Base-by-base conservation (phyloP, 345 rosid species). In the Populus ilicifolia region DNA sequence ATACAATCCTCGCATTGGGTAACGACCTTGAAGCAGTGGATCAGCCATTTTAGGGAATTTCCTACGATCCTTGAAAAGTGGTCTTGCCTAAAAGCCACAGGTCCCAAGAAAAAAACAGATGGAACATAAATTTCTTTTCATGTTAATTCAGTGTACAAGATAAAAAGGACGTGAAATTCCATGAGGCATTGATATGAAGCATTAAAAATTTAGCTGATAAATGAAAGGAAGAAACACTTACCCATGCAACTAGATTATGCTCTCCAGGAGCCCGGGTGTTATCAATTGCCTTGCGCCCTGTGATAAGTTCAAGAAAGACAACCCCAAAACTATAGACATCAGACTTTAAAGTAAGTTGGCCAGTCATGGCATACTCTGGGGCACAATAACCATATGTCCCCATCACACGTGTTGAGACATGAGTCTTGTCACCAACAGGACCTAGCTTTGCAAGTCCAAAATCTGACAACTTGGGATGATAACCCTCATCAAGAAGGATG, bases 331-430 rank as follows among this genome's bases (percentile, higher is more conserved):
- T 93, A 74, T 96, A 96, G 63, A 93, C 98, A 87, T 96, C 99
- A 3, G 98, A 96, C 77, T 96, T 96, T 23, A 96, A 77, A 46
- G 99, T 96, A 41, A 96, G 96, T 56, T 96, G 99, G 38, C 99
- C 99, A 0, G 99, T 96, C 99, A 96, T 96, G 33, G 99, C 99
- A 77, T 95, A 95, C 78, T 95, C 99, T 0, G 99, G 99, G 41
- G 99, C 99, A 88, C 99, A 95, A 75, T 95, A 96, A 78, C 98
- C 99, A 59, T 96, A 92, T n/a, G 99, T 96, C 10, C 99, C 99
- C 99, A 96, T 96, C 72, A 96, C 99, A 74, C 99, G 94, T 8
- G 99, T 95, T 11, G 98, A 96, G 80, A 96, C 99, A 56, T 96
- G 99, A 71, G 99, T 93, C 82, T 96, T 92, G 80, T 96, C 99